phyloP scores from a whole-genome alignment of 2,329 filamentous ascomycete species.

The Sphaceloma murrayae region DNA sequence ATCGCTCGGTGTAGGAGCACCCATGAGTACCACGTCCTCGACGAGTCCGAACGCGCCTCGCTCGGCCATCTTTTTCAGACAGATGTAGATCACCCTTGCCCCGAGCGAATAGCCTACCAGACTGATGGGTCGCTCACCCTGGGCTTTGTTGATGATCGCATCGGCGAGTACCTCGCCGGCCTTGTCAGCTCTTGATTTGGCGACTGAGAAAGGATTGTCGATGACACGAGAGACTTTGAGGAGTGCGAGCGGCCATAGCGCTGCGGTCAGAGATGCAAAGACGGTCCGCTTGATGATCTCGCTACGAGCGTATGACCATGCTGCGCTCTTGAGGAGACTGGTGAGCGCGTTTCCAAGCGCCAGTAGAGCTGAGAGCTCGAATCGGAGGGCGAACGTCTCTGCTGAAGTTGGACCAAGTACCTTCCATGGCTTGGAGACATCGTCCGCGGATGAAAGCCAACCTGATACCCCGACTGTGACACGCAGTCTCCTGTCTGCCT shows the following conservation, averaged over 20 bases:
- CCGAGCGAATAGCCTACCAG: conserved; percentile 34
- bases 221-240: conserved; percentile 36
- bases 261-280: conserved; percentile 39
- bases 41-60: conserved; percentile 73
- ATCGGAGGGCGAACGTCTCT: conserved; percentile 75
- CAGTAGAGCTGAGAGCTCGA: conserved; percentile 67
- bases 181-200: conserved; percentile 31
- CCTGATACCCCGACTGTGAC: conserved; percentile 78
- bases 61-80: conserved; percentile 65
- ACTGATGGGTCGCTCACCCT: conserved; percentile 34
- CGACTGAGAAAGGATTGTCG: conserved; percentile 35
- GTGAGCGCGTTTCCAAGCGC: conserved; percentile 71
- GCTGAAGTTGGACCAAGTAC: conserved; percentile 56
- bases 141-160: conserved; percentile 34
- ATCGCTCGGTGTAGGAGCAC: conserved; percentile 66
- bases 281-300: conserved; percentile 60
- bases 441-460: conserved; percentile 63
- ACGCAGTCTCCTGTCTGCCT: conserved; percentile 48
- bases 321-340: conserved; percentile 64
- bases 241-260: conserved; percentile 40
- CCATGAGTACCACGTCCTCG: conserved; percentile 75
- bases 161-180: conserved; percentile 34
- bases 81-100: conserved; percentile 62
- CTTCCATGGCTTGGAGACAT: conserved; percentile 69
- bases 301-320: conserved; percentile 66